Base-by-base conservation (phyloP, 23 red algal genomes). In the Pyropia yezoensis region DNA sequence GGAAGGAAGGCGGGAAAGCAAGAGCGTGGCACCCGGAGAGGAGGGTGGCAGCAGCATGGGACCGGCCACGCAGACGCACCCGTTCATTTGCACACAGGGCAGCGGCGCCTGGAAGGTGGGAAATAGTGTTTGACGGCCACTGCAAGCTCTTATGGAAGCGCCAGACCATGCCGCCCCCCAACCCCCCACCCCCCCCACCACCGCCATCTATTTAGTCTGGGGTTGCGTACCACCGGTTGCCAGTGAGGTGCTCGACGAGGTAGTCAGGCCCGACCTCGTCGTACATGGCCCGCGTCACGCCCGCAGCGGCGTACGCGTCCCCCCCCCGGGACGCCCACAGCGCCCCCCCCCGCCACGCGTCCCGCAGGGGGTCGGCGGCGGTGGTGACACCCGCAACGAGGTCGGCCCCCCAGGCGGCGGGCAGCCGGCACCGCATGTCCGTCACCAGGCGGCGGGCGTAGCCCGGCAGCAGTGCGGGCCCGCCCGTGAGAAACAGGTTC, bases 241-340 rank as follows among this genome's bases (percentile, higher is more conserved):
- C 52, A 3, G 65, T 23, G 14, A 71, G 62, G 52, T 90, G 86
- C 70, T 90, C 86, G 19, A 62, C 65, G 49, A 90, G 65, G 70
- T 90, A 90, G 19, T 78, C 86, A 20, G 73, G 68, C 9, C 86
- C 86, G 56, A 75, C 80, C 57, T 90, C 86, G 66, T 90, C 86
- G 62, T 68, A 90, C 52, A 82, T 67, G 18, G 52, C 54, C 28
- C 79, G 73, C 9, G 76, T 57, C 45, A 90, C 74, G 62, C 70
- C 73, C 0, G 77, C 77, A 18, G 65, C 57, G 13, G 53, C 27
- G 51, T 80, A 90, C 57, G 33, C 24, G 13, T 69, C 63, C 7
- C 76, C 71, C 18, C 86, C 77, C 21, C 54, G 49, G 13, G 74
- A 61, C n/a, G 86, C 86, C 61, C 73, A 90, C 27, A 79, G 33